These are phyloP conservation scores for Mycena kentingensis DNA, from an alignment of 768 basidiomycete species.

Conservation along the genomic window DNA sequence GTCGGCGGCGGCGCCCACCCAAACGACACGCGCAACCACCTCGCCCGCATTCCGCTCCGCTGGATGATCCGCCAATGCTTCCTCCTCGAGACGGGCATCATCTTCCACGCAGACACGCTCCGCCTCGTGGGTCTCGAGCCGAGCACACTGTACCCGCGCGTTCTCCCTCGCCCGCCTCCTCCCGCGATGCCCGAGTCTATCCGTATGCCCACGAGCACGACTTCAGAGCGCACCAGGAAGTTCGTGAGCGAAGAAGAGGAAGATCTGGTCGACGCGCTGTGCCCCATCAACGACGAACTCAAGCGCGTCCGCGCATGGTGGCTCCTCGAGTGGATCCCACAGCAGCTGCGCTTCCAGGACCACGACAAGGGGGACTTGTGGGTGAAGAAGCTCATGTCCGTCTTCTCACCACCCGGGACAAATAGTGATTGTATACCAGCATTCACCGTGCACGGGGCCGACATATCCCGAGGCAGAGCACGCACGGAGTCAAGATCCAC, in stretches of 20 bases:
- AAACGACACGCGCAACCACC: slow-evolving; percentile 42
- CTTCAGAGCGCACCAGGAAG: slow-evolving; percentile 1
- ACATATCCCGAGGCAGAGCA: slow-evolving; percentile 42
- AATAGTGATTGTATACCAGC: too few relatives aligned
- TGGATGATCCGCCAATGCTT: slow-evolving; percentile 70
- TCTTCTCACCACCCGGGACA: too few relatives aligned
- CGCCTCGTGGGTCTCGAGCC: slow-evolving; percentile 45
- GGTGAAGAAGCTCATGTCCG: slow-evolving; percentile 35
- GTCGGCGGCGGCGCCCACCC: slow-evolving; percentile 57
- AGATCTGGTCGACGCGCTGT: slow-evolving; percentile 52
- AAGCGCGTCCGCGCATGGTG: slow-evolving; percentile 50
- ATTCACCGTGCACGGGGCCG: slow-evolving; percentile 44
- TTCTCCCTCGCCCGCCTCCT: slow-evolving; percentile 35
- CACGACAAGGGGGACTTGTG: slow-evolving; percentile 33
- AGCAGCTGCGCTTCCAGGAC: slow-evolving; percentile 38
- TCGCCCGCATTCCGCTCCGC: slow-evolving; percentile 60
- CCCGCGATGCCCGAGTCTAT: slow-evolving; percentile 23
- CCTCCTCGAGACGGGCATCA: slow-evolving; percentile 54
- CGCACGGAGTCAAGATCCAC: slow-evolving; percentile 45
- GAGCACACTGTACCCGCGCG: slow-evolving; percentile 36
- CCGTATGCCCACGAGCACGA: slow-evolving; percentile 4
- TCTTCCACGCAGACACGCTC: slow-evolving; percentile 52
- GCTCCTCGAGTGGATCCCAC: slow-evolving; percentile 56
- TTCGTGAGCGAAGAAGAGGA: slow-evolving; percentile 56
- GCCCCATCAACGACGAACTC: slow-evolving; percentile 56